Conservation (phyloP, 129 eudicot species). For the Pulicaria dysenterica region DNA sequence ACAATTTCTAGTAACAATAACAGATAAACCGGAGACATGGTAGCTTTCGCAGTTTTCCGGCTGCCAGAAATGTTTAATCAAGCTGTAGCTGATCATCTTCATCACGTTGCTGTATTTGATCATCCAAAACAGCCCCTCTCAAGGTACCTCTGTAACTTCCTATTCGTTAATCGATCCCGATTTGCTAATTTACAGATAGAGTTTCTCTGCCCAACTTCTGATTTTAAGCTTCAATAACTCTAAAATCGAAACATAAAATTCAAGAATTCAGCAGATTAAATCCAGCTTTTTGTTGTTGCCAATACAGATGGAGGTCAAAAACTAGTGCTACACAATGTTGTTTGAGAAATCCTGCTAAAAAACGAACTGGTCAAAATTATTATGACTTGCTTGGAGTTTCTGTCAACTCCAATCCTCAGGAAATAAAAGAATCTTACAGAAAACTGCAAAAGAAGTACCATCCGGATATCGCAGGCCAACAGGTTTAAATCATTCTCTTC, state of each 20-base stretch:
- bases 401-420: slow-evolving; percentile 38
- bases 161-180: not conserved
- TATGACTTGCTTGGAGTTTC: slow-evolving; percentile 70
- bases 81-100: not conserved
- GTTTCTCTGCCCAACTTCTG: not conserved
- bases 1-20: not conserved
- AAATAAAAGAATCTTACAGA: slow-evolving; percentile 71
- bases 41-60: slow-evolving; percentile 38
- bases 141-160: slow-evolving; percentile 25
- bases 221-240: not conserved
- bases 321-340: slow-evolving; percentile 38
- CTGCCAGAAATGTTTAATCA: slow-evolving; percentile 32
- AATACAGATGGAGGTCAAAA: slow-evolving; percentile 27
- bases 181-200: slow-evolving; percentile 21
- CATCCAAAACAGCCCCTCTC: slow-evolving; percentile 35
- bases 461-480: slow-evolving; percentile 73
- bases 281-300: not conserved
- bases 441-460: slow-evolving; percentile 69
- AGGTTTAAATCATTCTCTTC: slow-evolving; percentile 40
- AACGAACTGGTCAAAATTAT: slow-evolving; percentile 35
- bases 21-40: slow-evolving; percentile 30
- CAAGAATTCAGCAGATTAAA: not conserved
- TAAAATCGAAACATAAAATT: too few relatives aligned
- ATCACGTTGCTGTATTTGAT: slow-evolving; percentile 20
- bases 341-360: slow-evolving; percentile 19